Evolutionary conservation across 257 asterid species (phyloP), one percentile per base, ranked within the genome.

Genomic region (Solanum lycopersicoides): DNA sequence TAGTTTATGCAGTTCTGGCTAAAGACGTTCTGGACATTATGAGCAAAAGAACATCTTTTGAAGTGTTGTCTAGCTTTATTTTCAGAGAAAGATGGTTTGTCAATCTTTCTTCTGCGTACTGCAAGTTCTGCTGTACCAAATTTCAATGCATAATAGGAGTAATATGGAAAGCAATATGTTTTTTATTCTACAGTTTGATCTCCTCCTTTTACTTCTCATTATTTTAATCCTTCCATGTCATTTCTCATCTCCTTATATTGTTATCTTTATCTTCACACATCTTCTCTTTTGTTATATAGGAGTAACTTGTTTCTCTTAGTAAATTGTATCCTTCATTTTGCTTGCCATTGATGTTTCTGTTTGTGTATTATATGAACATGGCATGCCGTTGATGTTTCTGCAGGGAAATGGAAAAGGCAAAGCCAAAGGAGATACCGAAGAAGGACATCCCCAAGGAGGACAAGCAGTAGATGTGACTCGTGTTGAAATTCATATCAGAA

Each of bases 361-460:
- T 16, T 80, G 75, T 79, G 65, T 79, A 5, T 45, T 28, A 47
- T 42, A 16, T 45, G 15, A 45, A 30, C 68, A 80, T 82, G 84
- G 53, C 69, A 18, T 18, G 41, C 34, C 3, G 30, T 80, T 82
- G 85, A 30, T 82, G 32, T 82, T 82, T 50, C 30, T 82, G 69
- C 88, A 95, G 98, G 92, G 94, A 92, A 84, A 91, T 91, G 41
- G 95, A 95, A 91, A 94, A 95, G 90, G 90, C 90, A 37, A 95
- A 91, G 83, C 94, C 95, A 3, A 94, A 93, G 90, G 98, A 93
- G 84, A 88, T 91, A 73, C 93, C 95, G 3, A 92, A 90, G 76
- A 93, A 95, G 86, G 94, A 94, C 87, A 39, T 65, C 23, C 93
- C 96, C 0, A 92, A 93, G 91, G 92, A 92, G 37, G 93, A 92